Base-by-base conservation (phyloP, 2,329 filamentous ascomycete species). In the Amylocarpus encephaloides region DNA sequence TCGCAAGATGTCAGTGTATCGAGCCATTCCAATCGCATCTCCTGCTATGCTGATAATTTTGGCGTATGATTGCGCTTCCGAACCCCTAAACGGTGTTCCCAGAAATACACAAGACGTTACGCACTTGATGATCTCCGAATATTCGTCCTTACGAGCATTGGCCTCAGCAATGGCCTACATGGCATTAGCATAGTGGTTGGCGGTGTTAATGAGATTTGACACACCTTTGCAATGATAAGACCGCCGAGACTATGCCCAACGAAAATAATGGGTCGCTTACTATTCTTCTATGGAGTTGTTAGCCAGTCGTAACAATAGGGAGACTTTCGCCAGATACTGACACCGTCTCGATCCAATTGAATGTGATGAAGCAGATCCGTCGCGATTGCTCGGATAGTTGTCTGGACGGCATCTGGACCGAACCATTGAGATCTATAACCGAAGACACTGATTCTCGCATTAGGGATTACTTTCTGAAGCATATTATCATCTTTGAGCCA, bases 201-300 rank as follows among this genome's bases (percentile, higher is more conserved):
- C 5, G 32, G 16, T 7, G 16, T 5, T 30, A 11, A 15, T 30
- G 22, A 11, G 15, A 18, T 18, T 39, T n/a, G 16, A 43, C 40
- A 16, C 11, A 43, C 68, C 49, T 64, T 64, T 46, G 71, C 71
- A 19, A 65, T 59, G 1, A 70, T 64, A 1, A 70, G 55, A 0
- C 68, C 68, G 5, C 69, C 69, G 67, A 71, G 69, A 46, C 66
- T 68, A 42, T 71, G 69, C 2, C 57, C 67, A 15, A 70, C 57
- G 11, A 71, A 61, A 9, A 71, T 59, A 3, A 69, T 51, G 9
- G 71, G 48, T 13, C 43, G 18, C 19, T 50, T 43, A 4, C 38
- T 33, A 9, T 40, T 46, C 15, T 7, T 46, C 29, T 43, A 16
- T 15, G 16, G 18, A 3, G 16, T n/a, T 10, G 16, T 22, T 43